phyloP scores from a whole-genome alignment of 148 eudicot genomes.

The Rhododendron ferrugineum region DNA sequence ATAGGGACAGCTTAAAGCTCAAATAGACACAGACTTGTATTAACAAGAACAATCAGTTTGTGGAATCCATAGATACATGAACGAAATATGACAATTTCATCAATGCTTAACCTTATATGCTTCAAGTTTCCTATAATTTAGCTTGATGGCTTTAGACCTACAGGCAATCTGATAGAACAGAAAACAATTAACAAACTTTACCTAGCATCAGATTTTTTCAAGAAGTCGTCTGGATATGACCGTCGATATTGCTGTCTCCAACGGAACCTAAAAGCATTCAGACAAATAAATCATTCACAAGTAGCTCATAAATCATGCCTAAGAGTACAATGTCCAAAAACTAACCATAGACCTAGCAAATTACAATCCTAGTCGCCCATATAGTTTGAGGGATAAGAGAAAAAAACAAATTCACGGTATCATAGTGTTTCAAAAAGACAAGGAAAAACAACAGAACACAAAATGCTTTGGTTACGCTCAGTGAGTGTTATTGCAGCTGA shows the following conservation, averaged over 20 bases:
- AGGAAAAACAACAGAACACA: not conserved
- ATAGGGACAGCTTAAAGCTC: not conserved
- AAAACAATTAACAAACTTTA: conserved; percentile 17
- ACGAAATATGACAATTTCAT: not conserved
- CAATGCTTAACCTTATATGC: not conserved
- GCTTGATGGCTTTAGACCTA: not conserved
- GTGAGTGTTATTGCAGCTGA: not conserved
- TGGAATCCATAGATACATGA: not conserved
- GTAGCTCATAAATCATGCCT: not conserved
- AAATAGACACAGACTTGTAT: not conserved
- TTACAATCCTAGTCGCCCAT: not conserved
- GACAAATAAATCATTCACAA: not conserved
- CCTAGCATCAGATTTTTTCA: conserved; percentile 74
- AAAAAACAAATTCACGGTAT: not conserved
- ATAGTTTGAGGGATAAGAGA: not conserved
- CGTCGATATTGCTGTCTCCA: conserved; percentile 84
- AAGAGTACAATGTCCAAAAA: not conserved
- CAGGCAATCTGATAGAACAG: not conserved
- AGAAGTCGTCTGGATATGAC: conserved; percentile 70
- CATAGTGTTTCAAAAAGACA: not conserved
- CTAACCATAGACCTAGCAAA: not conserved
- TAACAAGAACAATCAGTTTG: not conserved
- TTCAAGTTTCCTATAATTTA: not conserved
- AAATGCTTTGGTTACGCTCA: not conserved
- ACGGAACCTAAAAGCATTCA: conserved; percentile 48